A percentile compares a stretch with the other conserved stretches of the same genome.
Evolutionary conservation across 257 asterid genomes (phyloP).

Genomic region (Fraxinus quadrangulata): DNA sequence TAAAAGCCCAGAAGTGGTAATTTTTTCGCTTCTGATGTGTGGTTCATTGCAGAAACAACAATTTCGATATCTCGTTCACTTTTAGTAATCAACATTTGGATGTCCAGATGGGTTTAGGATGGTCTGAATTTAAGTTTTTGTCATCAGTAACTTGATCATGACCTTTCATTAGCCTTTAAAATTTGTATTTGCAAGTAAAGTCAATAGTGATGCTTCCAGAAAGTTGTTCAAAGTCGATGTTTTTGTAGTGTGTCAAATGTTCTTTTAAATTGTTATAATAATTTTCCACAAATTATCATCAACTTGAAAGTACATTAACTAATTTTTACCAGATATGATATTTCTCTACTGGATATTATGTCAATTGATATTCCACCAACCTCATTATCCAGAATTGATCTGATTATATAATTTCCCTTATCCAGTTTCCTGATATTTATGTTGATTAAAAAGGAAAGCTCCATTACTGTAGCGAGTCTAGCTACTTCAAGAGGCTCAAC

Average conservation of each 20-base stretch:
- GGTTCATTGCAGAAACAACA: background rate
- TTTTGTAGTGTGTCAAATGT: background rate
- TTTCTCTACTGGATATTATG: background rate
- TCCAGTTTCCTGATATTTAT: background rate
- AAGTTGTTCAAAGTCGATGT: background rate
- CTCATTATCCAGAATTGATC: background rate
- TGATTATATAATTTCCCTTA: background rate
- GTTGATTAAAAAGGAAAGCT: background rate
- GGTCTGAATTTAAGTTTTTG: background rate
- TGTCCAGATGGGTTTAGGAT: background rate
- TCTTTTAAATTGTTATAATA: background rate
- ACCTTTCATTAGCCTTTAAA: background rate
- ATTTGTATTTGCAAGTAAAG: background rate
- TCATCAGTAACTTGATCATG: background rate
- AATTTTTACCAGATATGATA: background rate
- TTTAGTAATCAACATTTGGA: background rate
- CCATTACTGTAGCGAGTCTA: background rate
- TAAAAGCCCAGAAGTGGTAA: background rate
- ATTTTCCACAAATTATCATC: background rate
- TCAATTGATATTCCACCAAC: constrained; percentile 1
- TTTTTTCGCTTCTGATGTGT: background rate
- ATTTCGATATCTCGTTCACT: background rate
- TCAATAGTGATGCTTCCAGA: background rate
- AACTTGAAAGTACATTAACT: background rate
- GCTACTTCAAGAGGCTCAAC: constrained; percentile 2